A percentile compares a stretch with the other conserved stretches of the same genome.
phyloP scores from a whole-genome alignment of 257 asterid species.

The Linaria vulgaris region DNA sequence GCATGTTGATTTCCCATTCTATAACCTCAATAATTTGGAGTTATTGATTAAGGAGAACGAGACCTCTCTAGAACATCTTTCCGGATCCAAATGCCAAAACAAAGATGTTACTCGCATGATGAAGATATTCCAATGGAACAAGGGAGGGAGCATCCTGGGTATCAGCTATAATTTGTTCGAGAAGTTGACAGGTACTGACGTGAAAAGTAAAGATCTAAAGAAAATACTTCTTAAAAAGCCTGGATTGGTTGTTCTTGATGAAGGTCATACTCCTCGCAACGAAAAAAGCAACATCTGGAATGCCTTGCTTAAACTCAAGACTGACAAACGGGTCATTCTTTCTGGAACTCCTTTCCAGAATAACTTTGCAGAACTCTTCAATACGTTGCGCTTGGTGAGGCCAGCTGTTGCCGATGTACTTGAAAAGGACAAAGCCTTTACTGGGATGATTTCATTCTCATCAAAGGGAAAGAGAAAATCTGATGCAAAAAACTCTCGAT shows the following conservation, averaged over 20 bases:
- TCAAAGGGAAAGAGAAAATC: conserved; percentile 13
- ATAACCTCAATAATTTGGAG: conserved; percentile 43
- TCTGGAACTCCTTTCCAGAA: conserved; percentile 80
- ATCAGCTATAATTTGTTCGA: conserved; percentile 55
- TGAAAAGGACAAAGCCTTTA: conserved; percentile 28
- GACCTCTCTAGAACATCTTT: no score
- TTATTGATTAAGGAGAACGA: no score
- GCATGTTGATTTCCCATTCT: conserved; percentile 50
- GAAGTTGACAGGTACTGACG: conserved; percentile 36
- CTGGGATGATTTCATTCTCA: conserved; percentile 32
- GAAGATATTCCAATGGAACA: conserved; percentile 41
- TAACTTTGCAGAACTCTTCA: conserved; percentile 55
- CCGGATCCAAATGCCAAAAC: conserved; percentile 1
- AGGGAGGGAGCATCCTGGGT: conserved; percentile 41
- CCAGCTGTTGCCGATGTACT: conserved; percentile 45
- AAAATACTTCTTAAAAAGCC: conserved; percentile 50
- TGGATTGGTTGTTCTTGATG: conserved; percentile 55
- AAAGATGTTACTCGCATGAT: conserved; percentile 31
- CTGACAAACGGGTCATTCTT: conserved; percentile 50
- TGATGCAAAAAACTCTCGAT: background rate
- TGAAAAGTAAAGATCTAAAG: conserved; percentile 22
- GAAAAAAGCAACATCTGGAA: conserved; percentile 53
- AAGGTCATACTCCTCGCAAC: conserved; percentile 70
- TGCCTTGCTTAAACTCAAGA: conserved; percentile 37
- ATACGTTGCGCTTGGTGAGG: conserved; percentile 48